Base-by-base conservation (phyloP, 805 yeast species). In the Pichia rugopelliculosa region DNA sequence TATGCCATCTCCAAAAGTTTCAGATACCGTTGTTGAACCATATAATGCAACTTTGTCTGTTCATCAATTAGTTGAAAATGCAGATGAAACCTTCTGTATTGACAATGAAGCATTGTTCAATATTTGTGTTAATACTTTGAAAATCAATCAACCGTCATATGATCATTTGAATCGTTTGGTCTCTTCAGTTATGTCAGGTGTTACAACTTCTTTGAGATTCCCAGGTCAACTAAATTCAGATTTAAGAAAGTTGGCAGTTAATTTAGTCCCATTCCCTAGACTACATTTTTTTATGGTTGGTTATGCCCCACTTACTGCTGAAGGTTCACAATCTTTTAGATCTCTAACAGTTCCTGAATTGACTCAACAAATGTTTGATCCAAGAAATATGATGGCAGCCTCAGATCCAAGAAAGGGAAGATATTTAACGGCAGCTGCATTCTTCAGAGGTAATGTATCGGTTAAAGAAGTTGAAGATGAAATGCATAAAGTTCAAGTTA, bases 141-240 rank as follows among this genome's bases (percentile, higher is more conserved):
- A 86, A 70, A 73, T 88, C 60, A 76, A 76, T 34, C 87, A 79
- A 65, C 96, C 96, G 50, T 74, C 80, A 41, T 86, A 87, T 68
- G 74, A 71, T 47, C 91, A 89, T 62, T 76, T 89, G 62, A 89
- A 89, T 71, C 76, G 76, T 58, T 76, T 89, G 65, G 93, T 89
- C 33, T 84, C 95, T 15, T 79, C 88, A 40, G 96, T 89, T 49
- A 89, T 89, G 96, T 83, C 93, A 20, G 96, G 96, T 71, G 90
- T 89, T 49, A 89, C 96, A 46, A 89, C 96, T 18, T 86, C 96
- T 18, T 75, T 89, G 60, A 84, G 96, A 70, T 89, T 83, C 75
- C 96, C 96, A 52, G 96, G 96, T 64, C 96, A 89, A 73, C 79
- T 89, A 65, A 89, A 89, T 73, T 83, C 95, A 23, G 96, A 89